Evolutionary conservation across 2,329 filamentous ascomycete genomes (phyloP), one percentile per base, ranked within the genome.

Genomic region (Cordyceps farinosa): DNA sequence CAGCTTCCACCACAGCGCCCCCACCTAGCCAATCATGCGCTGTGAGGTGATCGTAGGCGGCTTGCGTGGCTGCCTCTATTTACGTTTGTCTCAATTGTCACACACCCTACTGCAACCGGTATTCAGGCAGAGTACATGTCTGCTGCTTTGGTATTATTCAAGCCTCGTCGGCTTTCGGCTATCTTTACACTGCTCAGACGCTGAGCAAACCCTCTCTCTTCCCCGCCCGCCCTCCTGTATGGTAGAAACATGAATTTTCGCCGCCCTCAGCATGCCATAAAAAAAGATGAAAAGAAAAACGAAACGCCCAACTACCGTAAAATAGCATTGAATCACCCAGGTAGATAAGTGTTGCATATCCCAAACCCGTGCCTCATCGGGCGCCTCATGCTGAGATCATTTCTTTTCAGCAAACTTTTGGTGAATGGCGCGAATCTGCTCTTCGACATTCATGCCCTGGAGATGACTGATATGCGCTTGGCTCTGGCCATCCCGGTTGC

Each of bases 391-490:
- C 29, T 17, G 53, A 58, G 13, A 10, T 73, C 67, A 76, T 69
- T 74, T 76, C 70, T 73, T 76, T 8, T 75, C 73, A 8, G 73
- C 75, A 72, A 84, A 85, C 67, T 80, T 83, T 67, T 85, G 80
- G 65, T 85, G 82, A 47, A 86, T 85, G 3, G 81, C 80, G 15
- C 89, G 83, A 66, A 96, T 91, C 78, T 96, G 92, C 74, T 96
- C 92, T 73, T 95, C 90, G 44, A 96, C 87, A 71, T 92, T 94
- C 75, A 90, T 85, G 61, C 79, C 84, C 71, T 88, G 85, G 77
- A 88, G 82, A 69, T 87, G 84, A 66, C 72, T 82, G 72, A 79
- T 84, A 45, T 83, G 81, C 3, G 78, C 76, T 65, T 79, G 78
- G 65, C 71, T 84, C 68, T 86, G 84, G 65, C 80, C 82, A 61